These are phyloP conservation scores for Knoxia roxburghii DNA, from an alignment of 257 asterid genomes.

Conservation along the genomic window DNA sequence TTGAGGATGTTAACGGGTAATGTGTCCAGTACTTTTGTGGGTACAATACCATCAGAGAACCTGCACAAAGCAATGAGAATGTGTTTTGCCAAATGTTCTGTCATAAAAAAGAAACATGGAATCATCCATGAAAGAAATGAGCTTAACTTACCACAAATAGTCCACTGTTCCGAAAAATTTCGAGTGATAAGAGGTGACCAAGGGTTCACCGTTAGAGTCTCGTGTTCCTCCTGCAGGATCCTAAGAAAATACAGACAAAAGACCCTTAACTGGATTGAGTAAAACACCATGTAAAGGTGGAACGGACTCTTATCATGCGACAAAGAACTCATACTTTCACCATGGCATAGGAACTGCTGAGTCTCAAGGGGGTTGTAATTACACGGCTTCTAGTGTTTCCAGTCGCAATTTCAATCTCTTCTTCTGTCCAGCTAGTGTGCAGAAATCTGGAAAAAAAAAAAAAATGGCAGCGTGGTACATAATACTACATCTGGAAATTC, in stretches of 20 bases:
- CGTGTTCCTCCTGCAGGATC: slow-evolving; percentile 25
- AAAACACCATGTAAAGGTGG: not conserved
- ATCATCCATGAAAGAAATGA: not conserved
- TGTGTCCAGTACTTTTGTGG: slow-evolving; percentile 39
- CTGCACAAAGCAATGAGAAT: slow-evolving; percentile 11
- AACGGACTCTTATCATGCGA: not conserved
- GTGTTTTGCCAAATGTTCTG: not conserved
- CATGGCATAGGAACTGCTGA: slow-evolving; percentile 33
- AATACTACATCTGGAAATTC: not conserved
- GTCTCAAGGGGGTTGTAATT: slow-evolving; percentile 28
- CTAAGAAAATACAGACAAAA: slow-evolving; percentile 17
- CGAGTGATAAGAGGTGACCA: slow-evolving; percentile 43
- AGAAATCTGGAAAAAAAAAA: slow-evolving; percentile 35
- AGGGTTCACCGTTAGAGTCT: slow-evolving; percentile 28
- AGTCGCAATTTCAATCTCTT: slow-evolving; percentile 32
- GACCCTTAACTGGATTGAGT: not conserved
- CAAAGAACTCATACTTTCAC: slow-evolving; percentile 23
- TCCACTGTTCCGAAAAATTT: slow-evolving; percentile 41
- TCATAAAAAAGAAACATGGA: not conserved
- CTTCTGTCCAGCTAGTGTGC: slow-evolving; percentile 29
- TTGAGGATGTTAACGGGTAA: slow-evolving; percentile 24
- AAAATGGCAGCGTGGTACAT: slow-evolving; percentile 1
- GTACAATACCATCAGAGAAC: slow-evolving; percentile 33
- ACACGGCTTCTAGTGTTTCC: slow-evolving; percentile 19
- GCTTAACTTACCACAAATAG: slow-evolving; percentile 30